Evolutionary conservation across 179 eudicot genomes (phyloP).

Genomic region (Beta lomatogona): DNA sequence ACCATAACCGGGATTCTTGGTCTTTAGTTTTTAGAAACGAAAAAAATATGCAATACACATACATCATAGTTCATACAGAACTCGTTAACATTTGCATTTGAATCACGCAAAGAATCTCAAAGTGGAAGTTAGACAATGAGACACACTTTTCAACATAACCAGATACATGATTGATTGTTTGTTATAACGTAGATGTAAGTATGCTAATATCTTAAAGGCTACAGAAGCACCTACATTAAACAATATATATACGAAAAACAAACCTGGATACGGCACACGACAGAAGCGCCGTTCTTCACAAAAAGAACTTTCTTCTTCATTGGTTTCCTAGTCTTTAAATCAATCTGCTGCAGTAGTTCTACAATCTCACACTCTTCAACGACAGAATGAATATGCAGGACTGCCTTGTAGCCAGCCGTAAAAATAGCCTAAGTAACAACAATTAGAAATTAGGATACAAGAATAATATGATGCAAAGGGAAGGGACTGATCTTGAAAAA

Average conservation of each 20-base stretch:
- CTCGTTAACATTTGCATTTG: neutral
- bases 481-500: neutral
- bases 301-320: slow-evolving; percentile 82
- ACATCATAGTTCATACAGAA: neutral
- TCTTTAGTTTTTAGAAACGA: neutral
- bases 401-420: slow-evolving; percentile 96
- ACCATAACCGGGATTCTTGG: too few species aligned
- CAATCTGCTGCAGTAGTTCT: slow-evolving; percentile 82
- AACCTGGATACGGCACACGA: slow-evolving; percentile 88
- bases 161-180: neutral
- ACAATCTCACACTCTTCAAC: slow-evolving; percentile 97
- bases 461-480: too few species aligned
- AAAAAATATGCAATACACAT: neutral
- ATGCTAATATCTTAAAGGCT: neutral
- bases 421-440: slow-evolving; percentile 69
- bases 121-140: neutral
- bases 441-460: neutral
- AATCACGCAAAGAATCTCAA: neutral
- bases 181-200: neutral
- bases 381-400: slow-evolving; percentile 88
- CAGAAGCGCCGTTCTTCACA: slow-evolving; percentile 82
- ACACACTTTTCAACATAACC: neutral
- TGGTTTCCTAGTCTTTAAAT: slow-evolving; percentile 77
- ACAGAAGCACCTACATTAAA: slow-evolving; percentile 1
- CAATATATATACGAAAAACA: neutral